Evolutionary conservation across 371 early-diverging fungal genomes (phyloP).

Genomic region (Gilbertella persicaria): DNA sequence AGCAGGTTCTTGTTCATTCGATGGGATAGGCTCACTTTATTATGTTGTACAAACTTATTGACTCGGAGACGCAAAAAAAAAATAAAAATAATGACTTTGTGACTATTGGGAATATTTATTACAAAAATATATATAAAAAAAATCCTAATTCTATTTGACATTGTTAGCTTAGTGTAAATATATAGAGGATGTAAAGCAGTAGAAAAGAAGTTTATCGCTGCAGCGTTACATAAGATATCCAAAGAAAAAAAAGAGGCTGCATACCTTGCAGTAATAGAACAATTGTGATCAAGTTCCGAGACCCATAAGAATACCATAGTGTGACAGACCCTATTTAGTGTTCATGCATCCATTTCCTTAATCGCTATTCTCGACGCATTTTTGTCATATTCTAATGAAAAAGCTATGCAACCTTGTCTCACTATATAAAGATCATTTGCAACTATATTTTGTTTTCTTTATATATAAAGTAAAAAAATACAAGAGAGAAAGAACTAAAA

Average conservation of each 20-base stretch:
- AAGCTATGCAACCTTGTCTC: too few species aligned
- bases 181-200: not conserved
- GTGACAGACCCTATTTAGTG: constrained; percentile 30
- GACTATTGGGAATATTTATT: constrained; percentile 23
- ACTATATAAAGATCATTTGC: too few species aligned
- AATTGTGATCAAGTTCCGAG: constrained; percentile 20
- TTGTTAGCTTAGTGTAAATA: not conserved
- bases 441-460: constrained; percentile 1
- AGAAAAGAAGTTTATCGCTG: not conserved
- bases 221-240: not conserved
- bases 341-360: constrained; percentile 14
- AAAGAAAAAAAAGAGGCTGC: not conserved
- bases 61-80: constrained; percentile 7
- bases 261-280: not conserved
- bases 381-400: too few species aligned
- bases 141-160: not conserved
- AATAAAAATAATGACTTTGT: constrained; percentile 5
- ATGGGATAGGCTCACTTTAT: constrained; percentile 11
- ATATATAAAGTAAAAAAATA: not conserved
- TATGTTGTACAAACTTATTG: constrained; percentile 4
- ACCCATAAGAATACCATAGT: constrained; percentile 12
- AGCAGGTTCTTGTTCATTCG: constrained; percentile 3
- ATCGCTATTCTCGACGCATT: too few species aligned
- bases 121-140: not conserved
- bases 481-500: not conserved